A percentile compares a stretch with the other conserved stretches of the same genome.
Conservation (phyloP, 352 stramenopile species). For the Globisporangium canariense region DNA sequence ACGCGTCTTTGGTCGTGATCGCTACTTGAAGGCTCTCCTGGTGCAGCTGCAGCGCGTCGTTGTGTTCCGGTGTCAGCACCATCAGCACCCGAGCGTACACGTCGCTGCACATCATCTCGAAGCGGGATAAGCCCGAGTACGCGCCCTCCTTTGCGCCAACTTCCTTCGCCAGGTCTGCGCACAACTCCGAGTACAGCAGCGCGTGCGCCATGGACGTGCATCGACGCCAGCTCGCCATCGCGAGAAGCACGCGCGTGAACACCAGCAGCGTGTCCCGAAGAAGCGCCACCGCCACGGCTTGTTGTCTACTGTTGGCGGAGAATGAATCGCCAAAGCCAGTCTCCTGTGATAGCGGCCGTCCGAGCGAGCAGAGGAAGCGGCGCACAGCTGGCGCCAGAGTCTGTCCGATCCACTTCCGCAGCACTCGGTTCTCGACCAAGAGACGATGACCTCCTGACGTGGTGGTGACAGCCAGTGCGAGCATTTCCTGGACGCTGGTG, state of each 20-base stretch:
- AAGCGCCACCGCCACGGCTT: slow-evolving; percentile 18
- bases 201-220: slow-evolving; percentile 43
- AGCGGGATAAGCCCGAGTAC: slow-evolving; percentile 16
- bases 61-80: slow-evolving; percentile 28
- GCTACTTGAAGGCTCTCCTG: slow-evolving; percentile 43
- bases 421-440: slow-evolving; percentile 11
- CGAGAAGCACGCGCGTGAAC: slow-evolving; percentile 42
- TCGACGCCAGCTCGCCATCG: slow-evolving; percentile 30
- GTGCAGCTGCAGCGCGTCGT: slow-evolving; percentile 42
- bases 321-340: neutral
- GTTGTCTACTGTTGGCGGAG: neutral
- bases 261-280: slow-evolving; percentile 39
- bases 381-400: slow-evolving; percentile 14
- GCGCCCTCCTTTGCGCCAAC: slow-evolving; percentile 13
- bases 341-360: neutral
- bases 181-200: slow-evolving; percentile 39
- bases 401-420: slow-evolving; percentile 19
- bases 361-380: slow-evolving; percentile 8
- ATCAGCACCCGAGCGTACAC: slow-evolving; percentile 33
- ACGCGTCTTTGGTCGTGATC: slow-evolving; percentile 26
- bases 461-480: neutral
- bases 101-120: slow-evolving; percentile 50
- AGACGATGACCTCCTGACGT: neutral
- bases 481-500: slow-evolving; percentile 6
- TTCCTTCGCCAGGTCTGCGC: slow-evolving; percentile 39